A percentile compares a stretch with the other conserved stretches of the same genome.
These are phyloP conservation scores for Talaromyces stipitatus DNA, from an alignment of 495 filamentous ascomycete genomes.

Conservation along the genomic window DNA sequence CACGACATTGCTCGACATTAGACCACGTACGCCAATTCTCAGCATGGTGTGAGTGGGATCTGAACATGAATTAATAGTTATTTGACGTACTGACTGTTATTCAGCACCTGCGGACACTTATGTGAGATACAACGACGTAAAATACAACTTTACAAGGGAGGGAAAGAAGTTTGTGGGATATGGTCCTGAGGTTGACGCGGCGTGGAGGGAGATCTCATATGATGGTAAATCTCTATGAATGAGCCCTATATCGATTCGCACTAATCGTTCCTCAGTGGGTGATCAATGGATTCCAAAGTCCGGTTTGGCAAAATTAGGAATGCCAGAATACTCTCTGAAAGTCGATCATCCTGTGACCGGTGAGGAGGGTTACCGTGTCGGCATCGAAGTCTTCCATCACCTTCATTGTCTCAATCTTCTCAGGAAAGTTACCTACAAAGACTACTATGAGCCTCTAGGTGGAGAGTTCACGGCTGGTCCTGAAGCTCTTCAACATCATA, in stretches of 20 bases:
- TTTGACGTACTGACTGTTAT: not conserved
- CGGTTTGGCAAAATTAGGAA: not conserved
- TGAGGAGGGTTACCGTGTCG: constrained; percentile 2
- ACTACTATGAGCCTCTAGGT: constrained; percentile 1
- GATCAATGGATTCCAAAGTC: constrained; percentile 5
- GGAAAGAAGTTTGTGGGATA: not conserved
- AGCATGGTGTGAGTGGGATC: not conserved
- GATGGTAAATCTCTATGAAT: not conserved
- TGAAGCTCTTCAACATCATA: constrained; percentile 2
- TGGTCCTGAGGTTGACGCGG: constrained; percentile 1
- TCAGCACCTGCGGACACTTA: not conserved
- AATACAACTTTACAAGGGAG: not conserved
- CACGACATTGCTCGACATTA: not conserved
- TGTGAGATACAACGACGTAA: not conserved
- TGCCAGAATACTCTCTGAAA: not conserved
- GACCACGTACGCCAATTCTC: not conserved
- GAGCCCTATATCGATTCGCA: not conserved
- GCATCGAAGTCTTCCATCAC: constrained; percentile 4
- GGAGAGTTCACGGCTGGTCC: not conserved
- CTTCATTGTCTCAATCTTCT: constrained; percentile 3
- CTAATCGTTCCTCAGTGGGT: not conserved
- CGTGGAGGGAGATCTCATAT: constrained; percentile 1
- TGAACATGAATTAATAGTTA: not conserved
- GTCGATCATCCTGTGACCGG: not conserved
- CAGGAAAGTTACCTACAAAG: not conserved